phyloP scores from a whole-genome alignment of 1,284 basidiomycete species.

The Cutaneotrichosporon cutaneum region DNA sequence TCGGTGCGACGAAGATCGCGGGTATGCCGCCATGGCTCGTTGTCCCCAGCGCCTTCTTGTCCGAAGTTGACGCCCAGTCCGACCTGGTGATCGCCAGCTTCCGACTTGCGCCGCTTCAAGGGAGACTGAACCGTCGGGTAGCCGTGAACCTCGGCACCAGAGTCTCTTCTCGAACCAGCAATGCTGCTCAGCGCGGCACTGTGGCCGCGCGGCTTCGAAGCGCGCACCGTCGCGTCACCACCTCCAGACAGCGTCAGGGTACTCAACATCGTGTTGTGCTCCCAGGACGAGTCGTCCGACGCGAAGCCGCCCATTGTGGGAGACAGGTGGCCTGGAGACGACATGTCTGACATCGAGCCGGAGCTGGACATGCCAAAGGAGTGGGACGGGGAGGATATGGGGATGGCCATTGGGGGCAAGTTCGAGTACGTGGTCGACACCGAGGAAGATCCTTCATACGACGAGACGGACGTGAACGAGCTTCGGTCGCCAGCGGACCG shows the following conservation, averaged over 20 bases:
- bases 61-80: constrained; percentile 32
- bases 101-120: constrained; percentile 41
- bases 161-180: constrained; percentile 12
- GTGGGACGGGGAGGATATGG: constrained; percentile 19
- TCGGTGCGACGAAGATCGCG: constrained; percentile 29
- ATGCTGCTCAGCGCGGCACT: constrained; percentile 13
- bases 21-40: constrained; percentile 3
- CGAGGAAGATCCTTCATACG: constrained; percentile 23
- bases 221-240: constrained; percentile 19
- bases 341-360: constrained; percentile 20
- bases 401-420: constrained; percentile 22
- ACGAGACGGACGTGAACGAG: constrained; percentile 14
- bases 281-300: constrained; percentile 22
- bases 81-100: constrained; percentile 28
- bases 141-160: neutral
- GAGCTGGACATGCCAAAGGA: constrained; percentile 22
- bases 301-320: constrained; percentile 20
- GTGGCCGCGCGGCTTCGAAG: constrained; percentile 14
- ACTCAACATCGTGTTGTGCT: constrained; percentile 26
- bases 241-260: constrained; percentile 17
- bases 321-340: constrained; percentile 24
- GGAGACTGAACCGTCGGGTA: constrained; percentile 10
- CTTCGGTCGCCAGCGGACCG: constrained; percentile 13
- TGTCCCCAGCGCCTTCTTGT: constrained; percentile 5
- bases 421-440: constrained; percentile 17